Evolutionary conservation across 148 eudicot species (phyloP).

Genomic region (Rhododendron ovatum): DNA sequence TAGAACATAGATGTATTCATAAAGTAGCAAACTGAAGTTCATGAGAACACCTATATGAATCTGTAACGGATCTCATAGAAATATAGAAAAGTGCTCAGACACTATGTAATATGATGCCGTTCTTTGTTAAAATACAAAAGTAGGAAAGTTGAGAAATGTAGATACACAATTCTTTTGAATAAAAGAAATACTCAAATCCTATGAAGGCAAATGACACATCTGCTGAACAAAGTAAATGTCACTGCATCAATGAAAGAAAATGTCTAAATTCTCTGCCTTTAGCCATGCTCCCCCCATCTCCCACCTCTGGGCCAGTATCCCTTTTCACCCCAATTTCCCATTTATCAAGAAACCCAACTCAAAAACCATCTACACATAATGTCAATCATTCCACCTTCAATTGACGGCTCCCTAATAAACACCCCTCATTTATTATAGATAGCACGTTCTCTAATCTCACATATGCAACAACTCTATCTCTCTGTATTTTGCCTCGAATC

Average conservation of each 20-base stretch:
- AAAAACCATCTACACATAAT: neutral
- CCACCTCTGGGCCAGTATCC: neutral
- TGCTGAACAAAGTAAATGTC: neutral
- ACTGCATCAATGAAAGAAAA: neutral
- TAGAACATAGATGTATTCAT: neutral
- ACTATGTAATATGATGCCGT: neutral
- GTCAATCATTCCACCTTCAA: neutral
- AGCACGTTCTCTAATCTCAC: neutral
- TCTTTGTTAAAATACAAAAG: neutral
- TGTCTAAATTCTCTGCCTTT: neutral
- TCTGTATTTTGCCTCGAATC: neutral
- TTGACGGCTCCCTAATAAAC: neutral
- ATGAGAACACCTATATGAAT: neutral
- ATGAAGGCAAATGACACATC: neutral
- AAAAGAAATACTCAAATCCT: neutral
- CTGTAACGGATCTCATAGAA: neutral
- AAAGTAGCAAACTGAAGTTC: neutral
- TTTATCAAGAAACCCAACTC: neutral
- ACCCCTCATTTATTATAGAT: neutral
- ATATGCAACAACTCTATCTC: neutral
- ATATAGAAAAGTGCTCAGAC: neutral
- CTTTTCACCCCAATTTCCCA: neutral
- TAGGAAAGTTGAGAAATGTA: neutral
- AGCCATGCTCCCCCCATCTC: neutral
- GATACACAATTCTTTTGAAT: neutral